Conservation (phyloP, 805 yeast species). For the Candida nitratophila region DNA sequence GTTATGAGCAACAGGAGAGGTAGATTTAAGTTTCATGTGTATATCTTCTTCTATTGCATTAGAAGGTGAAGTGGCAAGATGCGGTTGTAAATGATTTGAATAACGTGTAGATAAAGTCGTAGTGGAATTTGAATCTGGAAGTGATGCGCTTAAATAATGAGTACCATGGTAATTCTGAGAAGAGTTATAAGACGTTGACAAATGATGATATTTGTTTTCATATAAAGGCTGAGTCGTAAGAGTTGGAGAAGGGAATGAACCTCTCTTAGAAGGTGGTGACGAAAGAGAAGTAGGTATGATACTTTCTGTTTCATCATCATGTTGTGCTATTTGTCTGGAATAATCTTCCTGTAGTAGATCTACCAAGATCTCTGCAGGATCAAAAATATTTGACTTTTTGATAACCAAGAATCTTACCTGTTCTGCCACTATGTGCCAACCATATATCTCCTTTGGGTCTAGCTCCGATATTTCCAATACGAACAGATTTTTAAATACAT, state of each 20-base stretch:
- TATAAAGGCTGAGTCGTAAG: conserved; percentile 4
- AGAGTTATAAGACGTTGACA: conserved; percentile 13
- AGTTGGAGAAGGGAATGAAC: conserved; percentile 15
- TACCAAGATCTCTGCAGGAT: conserved; percentile 45
- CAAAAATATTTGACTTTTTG: conserved; percentile 41
- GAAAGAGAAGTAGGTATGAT: conserved; percentile 9
- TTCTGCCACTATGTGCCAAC: conserved; percentile 55
- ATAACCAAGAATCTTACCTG: conserved; percentile 48
- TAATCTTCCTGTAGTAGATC: conserved; percentile 47
- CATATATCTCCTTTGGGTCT: conserved; percentile 59
- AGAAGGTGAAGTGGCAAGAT: neutral
- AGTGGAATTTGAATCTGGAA: conserved; percentile 11
- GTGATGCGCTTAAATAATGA: conserved; percentile 19
- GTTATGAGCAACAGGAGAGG: neutral
- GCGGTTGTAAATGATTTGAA: neutral
- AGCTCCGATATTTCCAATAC: conserved; percentile 54
- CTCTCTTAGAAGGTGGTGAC: conserved; percentile 15
- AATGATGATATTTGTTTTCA: conserved; percentile 1
- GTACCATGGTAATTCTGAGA: conserved; percentile 13
- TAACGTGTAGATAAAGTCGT: neutral
- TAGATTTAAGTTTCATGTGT: neutral
- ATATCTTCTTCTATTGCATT: neutral
- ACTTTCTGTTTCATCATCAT: conserved; percentile 14
- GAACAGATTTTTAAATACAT: conserved; percentile 52
- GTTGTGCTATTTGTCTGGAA: conserved; percentile 21